A percentile compares a stretch with the other conserved stretches of the same genome.
Conservation (phyloP, 495 filamentous ascomycete genomes). For the Tetracladium setigerum region DNA sequence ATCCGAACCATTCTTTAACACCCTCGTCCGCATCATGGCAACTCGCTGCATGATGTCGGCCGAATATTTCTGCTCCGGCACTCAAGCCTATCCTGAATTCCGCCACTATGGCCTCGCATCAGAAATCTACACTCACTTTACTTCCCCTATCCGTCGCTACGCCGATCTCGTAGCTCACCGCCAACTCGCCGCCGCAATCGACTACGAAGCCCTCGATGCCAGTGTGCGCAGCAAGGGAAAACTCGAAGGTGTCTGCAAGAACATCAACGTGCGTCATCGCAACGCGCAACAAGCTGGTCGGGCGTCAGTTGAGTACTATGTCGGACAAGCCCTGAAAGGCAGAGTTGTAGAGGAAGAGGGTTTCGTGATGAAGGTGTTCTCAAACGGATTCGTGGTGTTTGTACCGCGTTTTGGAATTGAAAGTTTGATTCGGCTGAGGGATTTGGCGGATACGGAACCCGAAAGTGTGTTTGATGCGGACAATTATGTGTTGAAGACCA, state of each 20-base stretch:
- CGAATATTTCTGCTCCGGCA: slow-evolving; percentile 94
- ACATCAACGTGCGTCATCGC: slow-evolving; percentile 94
- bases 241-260: slow-evolving; percentile 89
- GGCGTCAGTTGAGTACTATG: slow-evolving; percentile 92
- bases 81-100: slow-evolving; percentile 87
- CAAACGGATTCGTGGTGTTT: slow-evolving; percentile 93
- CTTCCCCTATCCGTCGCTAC: slow-evolving; percentile 91
- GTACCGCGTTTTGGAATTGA: slow-evolving; percentile 95
- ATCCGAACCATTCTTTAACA: slow-evolving; percentile 96
- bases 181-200: slow-evolving; percentile 91
- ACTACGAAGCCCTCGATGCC: slow-evolving; percentile 77
- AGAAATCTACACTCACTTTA: slow-evolving; percentile 98
- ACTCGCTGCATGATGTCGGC: slow-evolving; percentile 99
- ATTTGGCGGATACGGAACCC: slow-evolving; percentile 69
- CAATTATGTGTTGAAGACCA: slow-evolving; percentile 61
- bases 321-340: slow-evolving; percentile 89
- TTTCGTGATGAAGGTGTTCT: slow-evolving; percentile 94
- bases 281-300: slow-evolving; percentile 94
- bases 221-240: slow-evolving; percentile 67
- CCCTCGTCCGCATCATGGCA: slow-evolving; percentile 89
- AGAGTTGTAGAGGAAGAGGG: slow-evolving; percentile 74
- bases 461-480: slow-evolving; percentile 77
- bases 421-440: slow-evolving; percentile 74
- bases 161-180: slow-evolving; percentile 90
- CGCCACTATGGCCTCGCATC: slow-evolving; percentile 91